Percentiles rank a stretch among this genome's conserved stretches.
These are phyloP conservation scores for Sugiyamaella qingdaonensis DNA, from an alignment of 805 yeast species.

Conservation along the genomic window DNA sequence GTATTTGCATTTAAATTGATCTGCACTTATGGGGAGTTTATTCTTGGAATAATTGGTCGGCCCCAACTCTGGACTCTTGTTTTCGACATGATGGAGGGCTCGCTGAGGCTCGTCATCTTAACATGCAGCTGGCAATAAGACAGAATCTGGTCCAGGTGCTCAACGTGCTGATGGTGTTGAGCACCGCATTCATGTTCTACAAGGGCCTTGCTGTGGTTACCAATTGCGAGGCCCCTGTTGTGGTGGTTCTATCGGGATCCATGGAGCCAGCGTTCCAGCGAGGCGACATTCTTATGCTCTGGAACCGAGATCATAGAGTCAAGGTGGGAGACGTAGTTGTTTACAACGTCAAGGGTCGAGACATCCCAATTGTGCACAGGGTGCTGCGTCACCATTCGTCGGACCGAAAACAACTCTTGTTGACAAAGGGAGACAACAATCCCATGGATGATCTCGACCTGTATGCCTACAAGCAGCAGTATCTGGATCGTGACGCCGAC, in stretches of 20 bases:
- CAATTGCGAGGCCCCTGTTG: slow-evolving; percentile 87
- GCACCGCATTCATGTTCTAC: slow-evolving; percentile 92
- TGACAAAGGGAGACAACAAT: slow-evolving; percentile 96
- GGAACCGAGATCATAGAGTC: slow-evolving; percentile 71
- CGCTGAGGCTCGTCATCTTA: background rate
- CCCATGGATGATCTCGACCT: slow-evolving; percentile 85
- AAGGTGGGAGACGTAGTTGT: slow-evolving; percentile 92
- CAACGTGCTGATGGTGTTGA: slow-evolving; percentile 69
- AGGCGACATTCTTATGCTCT: slow-evolving; percentile 86
- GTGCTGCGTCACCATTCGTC: slow-evolving; percentile 77
- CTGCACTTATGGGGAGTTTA: no score
- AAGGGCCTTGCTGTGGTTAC: slow-evolving; percentile 71
- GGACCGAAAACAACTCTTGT: slow-evolving; percentile 55
- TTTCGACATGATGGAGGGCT: no score
- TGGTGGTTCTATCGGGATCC: slow-evolving; percentile 94
- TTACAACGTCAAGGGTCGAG: slow-evolving; percentile 71
- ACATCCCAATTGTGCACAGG: slow-evolving; percentile 95
- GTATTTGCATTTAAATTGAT: no score
- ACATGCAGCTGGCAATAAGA: slow-evolving; percentile 4
- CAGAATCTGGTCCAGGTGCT: slow-evolving; percentile 46
- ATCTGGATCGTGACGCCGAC: slow-evolving; percentile 72
- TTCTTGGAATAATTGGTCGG: no score
- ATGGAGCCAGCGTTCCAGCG: slow-evolving; percentile 99
- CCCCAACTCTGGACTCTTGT: no score
- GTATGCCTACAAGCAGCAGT: slow-evolving; percentile 70